Evolutionary conservation across 352 stramenopile genomes (phyloP), one percentile per base, ranked within the genome.

Genomic region (Phytophthora foliorum): DNA sequence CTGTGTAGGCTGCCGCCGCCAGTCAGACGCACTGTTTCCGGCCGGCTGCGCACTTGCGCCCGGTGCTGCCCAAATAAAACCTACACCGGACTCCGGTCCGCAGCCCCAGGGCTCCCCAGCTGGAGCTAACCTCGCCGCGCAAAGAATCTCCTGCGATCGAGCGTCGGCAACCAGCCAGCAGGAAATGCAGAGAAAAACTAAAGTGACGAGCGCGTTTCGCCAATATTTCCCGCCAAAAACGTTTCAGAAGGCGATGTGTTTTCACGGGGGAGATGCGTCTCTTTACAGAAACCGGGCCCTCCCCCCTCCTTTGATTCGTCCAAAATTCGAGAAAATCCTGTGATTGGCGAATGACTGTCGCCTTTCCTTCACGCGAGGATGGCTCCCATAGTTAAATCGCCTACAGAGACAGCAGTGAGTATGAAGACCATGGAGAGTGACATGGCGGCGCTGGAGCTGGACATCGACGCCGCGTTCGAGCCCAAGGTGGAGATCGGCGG

Each of bases 371-470:
- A n/a, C n/a, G n/a, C n/a, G n/a, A n/a, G n/a, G 39, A 38, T 13
- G 25, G 21, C 31, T 42, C 29, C 29, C 44, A 66, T 42, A 66
- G 32, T 58, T 36, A 38, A 72, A 49, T 63, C 67, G 50, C 36
- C 25, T 17, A 44, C 13, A n/a, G 39, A 39, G 5, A 16, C 24
- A 46, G 25, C n/a, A 56, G 38, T 31, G 16, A 56, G 38, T 29
- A 75, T 75, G 68, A 75, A 75, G 56, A 59, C 53, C 25, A 67
- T 72, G 44, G 68, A 72, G 68, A 72, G 55, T 36, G 68, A 75
- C 50, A 68, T 75, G 68, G 68, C 68, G 16, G 68, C 63, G 44
- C 63, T 75, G 49, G 68, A 67, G 41, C 62, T 75, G 34, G 68
- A 75, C 31, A 39, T 75, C 22, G 62, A 75, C 17, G 60, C 44